Conservation (phyloP, 805 yeast genomes). For the Nakazawaea populi region DNA sequence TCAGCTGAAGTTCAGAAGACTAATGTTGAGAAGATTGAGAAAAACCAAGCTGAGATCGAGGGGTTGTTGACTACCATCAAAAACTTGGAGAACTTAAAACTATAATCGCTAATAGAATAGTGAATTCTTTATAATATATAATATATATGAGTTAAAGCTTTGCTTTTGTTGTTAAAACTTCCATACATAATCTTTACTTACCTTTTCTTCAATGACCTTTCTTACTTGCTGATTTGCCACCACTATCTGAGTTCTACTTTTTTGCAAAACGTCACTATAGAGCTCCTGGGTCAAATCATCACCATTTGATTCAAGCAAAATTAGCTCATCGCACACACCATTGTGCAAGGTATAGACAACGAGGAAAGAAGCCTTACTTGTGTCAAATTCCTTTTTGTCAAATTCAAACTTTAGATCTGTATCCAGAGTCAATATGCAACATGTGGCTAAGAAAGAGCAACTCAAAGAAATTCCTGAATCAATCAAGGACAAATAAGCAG, state of each 20-base stretch:
- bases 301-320: slow-evolving; percentile 56
- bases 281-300: slow-evolving; percentile 47
- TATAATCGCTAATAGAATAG: slow-evolving; percentile 21
- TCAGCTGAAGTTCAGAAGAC: slow-evolving; percentile 73
- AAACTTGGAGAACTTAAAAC: slow-evolving; percentile 75
- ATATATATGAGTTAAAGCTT: background rate
- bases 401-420: slow-evolving; percentile 38
- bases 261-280: slow-evolving; percentile 45
- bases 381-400: slow-evolving; percentile 31
- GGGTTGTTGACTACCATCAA: slow-evolving; percentile 83
- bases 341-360: slow-evolving; percentile 53
- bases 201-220: slow-evolving; percentile 37
- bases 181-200: slow-evolving; percentile 59
- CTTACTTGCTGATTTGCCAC: slow-evolving; percentile 35
- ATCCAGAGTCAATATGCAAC: slow-evolving; percentile 34
- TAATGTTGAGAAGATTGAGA: slow-evolving; percentile 63
- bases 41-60: slow-evolving; percentile 78
- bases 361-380: slow-evolving; percentile 56
- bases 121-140: background rate
- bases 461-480: slow-evolving; percentile 74
- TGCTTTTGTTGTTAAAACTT: slow-evolving; percentile 18
- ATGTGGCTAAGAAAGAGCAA: slow-evolving; percentile 54
- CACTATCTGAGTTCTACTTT: slow-evolving; percentile 42
- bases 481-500: slow-evolving; percentile 65
- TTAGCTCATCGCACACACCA: slow-evolving; percentile 44